phyloP scores from a whole-genome alignment of 805 yeast species.

The Candida railenensis region DNA sequence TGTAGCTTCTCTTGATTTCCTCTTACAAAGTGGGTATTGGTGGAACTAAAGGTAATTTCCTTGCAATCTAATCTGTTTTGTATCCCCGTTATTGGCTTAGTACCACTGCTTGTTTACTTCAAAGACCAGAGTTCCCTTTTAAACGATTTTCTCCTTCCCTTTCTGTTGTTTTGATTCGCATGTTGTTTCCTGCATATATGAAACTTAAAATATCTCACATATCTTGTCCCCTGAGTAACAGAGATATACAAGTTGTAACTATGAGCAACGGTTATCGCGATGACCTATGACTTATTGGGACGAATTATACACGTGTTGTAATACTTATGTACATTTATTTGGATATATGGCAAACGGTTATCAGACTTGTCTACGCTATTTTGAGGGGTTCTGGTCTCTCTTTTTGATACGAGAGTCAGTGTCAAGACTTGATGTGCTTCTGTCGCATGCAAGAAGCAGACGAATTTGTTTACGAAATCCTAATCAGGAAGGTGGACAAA shows the following conservation, averaged over 20 bases:
- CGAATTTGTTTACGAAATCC: not conserved
- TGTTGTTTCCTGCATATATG: not conserved
- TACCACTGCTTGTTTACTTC: not conserved
- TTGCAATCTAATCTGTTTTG: too few relatives aligned
- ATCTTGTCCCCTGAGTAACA: not conserved
- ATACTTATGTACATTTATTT: too few relatives aligned
- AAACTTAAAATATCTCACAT: not conserved
- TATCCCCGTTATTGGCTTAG: not conserved
- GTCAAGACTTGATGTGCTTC: not conserved
- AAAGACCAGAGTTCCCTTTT: not conserved
- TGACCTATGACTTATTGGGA: not conserved
- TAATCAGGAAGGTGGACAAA: not conserved
- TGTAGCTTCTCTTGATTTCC: too few relatives aligned
- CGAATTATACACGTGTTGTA: too few relatives aligned
- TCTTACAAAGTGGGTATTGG: too few relatives aligned
- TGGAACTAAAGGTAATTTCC: too few relatives aligned
- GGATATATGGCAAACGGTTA: too few relatives aligned
- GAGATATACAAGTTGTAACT: not conserved
- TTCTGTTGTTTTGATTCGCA: not conserved
- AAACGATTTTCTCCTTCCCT: not conserved
- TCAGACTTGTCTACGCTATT: too few relatives aligned
- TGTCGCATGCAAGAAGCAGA: not conserved
- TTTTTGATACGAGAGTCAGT: too few relatives aligned
- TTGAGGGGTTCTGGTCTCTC: not conserved
- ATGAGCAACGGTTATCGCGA: not conserved